These are phyloP conservation scores for Nymphaea colorata DNA, from an alignment of 164 flowering plant species.

Conservation along the genomic window DNA sequence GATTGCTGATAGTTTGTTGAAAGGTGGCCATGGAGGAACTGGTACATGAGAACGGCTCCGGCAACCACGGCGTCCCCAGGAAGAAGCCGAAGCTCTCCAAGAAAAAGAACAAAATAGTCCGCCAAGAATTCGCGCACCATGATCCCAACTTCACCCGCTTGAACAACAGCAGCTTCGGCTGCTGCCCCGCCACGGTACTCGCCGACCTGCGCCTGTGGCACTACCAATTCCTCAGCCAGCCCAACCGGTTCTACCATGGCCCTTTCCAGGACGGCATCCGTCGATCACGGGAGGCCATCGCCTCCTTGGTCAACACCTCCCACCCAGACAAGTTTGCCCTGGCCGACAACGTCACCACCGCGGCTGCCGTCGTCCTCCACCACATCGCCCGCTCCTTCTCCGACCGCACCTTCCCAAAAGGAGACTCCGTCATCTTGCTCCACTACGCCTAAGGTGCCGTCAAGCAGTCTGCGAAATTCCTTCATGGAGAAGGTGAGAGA, in stretches of 20 bases:
- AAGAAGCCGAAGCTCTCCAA: not conserved
- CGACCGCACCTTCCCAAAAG: constrained; percentile 38
- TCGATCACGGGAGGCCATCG: constrained; percentile 37
- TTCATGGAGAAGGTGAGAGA: no score
- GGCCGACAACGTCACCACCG: constrained; percentile 96
- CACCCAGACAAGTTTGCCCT: constrained; percentile 43
- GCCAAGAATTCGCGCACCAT: constrained; percentile 74
- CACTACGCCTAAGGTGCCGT: constrained; percentile 82
- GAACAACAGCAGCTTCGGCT: constrained; percentile 95
- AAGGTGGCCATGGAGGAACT: not conserved
- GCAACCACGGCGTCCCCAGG: not conserved
- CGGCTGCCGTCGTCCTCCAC: constrained; percentile 77
- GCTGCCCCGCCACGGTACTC: constrained; percentile 60
- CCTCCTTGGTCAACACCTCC: constrained; percentile 52
- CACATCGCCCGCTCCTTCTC: constrained; percentile 45
- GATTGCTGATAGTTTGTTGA: no score
- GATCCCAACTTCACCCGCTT: constrained; percentile 49
- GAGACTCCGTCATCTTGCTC: constrained; percentile 73
- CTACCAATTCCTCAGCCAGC: constrained; percentile 57
- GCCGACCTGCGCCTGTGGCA: constrained; percentile 53
- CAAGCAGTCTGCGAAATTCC: no score
- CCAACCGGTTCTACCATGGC: constrained; percentile 73
- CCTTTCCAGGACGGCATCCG: constrained; percentile 36
- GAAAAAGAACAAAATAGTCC: not conserved
- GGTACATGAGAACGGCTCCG: not conserved